phyloP scores from a whole-genome alignment of 352 stramenopile species.

The Globisporangium nodosum region DNA sequence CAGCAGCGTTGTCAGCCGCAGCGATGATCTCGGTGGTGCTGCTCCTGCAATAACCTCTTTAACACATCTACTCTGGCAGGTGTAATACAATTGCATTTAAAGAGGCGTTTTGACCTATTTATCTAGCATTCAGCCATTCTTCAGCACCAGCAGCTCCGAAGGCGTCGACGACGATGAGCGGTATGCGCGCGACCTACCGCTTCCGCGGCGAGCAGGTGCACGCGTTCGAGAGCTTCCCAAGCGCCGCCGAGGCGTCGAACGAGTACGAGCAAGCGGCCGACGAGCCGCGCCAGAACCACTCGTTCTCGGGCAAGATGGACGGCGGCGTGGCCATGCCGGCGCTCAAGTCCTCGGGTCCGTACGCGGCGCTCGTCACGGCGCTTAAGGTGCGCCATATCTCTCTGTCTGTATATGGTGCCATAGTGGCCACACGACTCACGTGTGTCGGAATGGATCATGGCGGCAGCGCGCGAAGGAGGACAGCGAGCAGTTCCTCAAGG shows the following conservation, averaged over 20 bases:
- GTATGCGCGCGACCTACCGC: constrained; percentile 54
- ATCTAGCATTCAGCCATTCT: background rate
- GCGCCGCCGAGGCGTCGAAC: constrained; percentile 48
- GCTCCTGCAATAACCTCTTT: too few species aligned
- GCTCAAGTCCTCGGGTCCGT: constrained; percentile 62
- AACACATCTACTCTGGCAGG: background rate
- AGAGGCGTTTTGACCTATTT: background rate
- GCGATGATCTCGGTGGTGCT: too few species aligned
- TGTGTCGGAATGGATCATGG: background rate
- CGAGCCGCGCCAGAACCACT: constrained; percentile 45
- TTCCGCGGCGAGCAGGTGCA: constrained; percentile 70
- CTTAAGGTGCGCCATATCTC: constrained; percentile 42
- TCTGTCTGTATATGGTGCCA: background rate
- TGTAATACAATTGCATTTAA: background rate
- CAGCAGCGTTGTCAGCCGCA: too few species aligned
- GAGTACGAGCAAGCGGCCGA: constrained; percentile 46
- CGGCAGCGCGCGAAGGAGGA: constrained; percentile 67
- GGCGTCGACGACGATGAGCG: constrained; percentile 26
- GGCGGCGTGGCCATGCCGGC: constrained; percentile 46
- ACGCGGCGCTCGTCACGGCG: constrained; percentile 64
- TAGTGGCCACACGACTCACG: background rate
- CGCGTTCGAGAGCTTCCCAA: constrained; percentile 63
- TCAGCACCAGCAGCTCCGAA: background rate
- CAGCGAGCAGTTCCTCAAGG: constrained; percentile 74
- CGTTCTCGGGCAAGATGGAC: constrained; percentile 68